A percentile compares a stretch with the other conserved stretches of the same genome.
Evolutionary conservation across 179 eudicot species (phyloP).

Genomic region (Spergularia azorica): DNA sequence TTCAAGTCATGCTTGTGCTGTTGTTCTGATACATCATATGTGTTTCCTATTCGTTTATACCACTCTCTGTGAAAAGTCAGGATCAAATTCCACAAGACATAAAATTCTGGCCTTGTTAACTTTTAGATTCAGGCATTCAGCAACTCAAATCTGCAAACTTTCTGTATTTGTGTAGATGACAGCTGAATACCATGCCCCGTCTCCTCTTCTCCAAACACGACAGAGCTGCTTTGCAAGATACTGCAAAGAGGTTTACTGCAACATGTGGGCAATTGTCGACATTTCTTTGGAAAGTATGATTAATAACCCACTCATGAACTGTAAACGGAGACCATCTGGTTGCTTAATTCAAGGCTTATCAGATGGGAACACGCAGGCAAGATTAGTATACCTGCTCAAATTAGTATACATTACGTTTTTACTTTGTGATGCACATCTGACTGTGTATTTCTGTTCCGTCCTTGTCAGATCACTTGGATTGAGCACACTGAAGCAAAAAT

Average conservation of each 20-base stretch:
- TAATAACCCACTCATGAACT: slow-evolving; percentile 39
- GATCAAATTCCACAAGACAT: not conserved
- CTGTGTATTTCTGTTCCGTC: not conserved
- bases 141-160: not conserved
- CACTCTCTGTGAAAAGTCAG: not conserved
- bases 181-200: slow-evolving; percentile 55
- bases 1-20: too few relatives aligned
- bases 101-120: not conserved
- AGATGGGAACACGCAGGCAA: slow-evolving; percentile 46
- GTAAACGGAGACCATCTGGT: slow-evolving; percentile 60
- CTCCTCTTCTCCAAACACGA: slow-evolving; percentile 52
- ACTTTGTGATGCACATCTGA: not conserved
- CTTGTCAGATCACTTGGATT: slow-evolving; percentile 61
- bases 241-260: slow-evolving; percentile 37
- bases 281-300: slow-evolving; percentile 55
- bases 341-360: slow-evolving; percentile 54
- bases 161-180: slow-evolving; percentile 39
- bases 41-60: too few relatives aligned
- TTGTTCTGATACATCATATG: too few relatives aligned
- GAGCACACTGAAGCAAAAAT: slow-evolving; percentile 52
- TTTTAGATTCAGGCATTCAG: not conserved
- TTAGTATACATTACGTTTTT: not conserved
- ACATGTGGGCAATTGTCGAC: slow-evolving; percentile 59
- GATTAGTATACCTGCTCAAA: not conserved
- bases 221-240: slow-evolving; percentile 56